A percentile compares a stretch with the other conserved stretches of the same genome.
These are phyloP conservation scores for Erodium texanum DNA, from an alignment of 441 rosid genomes.

Conservation along the genomic window DNA sequence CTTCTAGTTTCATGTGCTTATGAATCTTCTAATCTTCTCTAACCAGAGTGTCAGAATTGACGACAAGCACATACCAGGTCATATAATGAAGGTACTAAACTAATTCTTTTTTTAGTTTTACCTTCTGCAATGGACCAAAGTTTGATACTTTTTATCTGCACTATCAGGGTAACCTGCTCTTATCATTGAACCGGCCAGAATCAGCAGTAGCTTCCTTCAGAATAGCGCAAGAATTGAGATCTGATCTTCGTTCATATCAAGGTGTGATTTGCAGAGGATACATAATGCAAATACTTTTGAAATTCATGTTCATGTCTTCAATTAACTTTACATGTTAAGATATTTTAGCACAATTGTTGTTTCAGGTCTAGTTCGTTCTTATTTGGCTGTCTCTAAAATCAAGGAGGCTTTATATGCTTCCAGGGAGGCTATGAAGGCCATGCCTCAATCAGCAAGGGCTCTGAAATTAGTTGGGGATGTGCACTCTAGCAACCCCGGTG, in stretches of 20 bases:
- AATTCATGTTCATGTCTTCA: not conserved
- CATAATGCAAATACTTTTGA: constrained; percentile 1
- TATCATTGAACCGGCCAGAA: constrained; percentile 71
- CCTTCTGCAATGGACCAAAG: constrained; percentile 7
- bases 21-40: constrained; percentile 16
- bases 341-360: constrained; percentile 18
- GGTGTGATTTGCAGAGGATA: constrained; percentile 34
- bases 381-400: constrained; percentile 72
- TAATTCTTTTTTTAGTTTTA: constrained; percentile 13
- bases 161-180: constrained; percentile 72
- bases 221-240: constrained; percentile 84
- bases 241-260: constrained; percentile 97
- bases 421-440: constrained; percentile 97
- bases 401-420: constrained; percentile 91
- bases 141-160: not conserved
- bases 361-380: constrained; percentile 90
- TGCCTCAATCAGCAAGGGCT: constrained; percentile 98
- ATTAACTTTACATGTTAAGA: constrained; percentile 9
- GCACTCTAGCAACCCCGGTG: constrained; percentile 73
- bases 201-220: constrained; percentile 84
- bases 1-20: not conserved
- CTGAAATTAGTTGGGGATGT: constrained; percentile 94
- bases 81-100: constrained; percentile 75
- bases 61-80: constrained; percentile 85
- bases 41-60: constrained; percentile 78